Evolutionary conservation across 495 filamentous ascomycete genomes (phyloP), one percentile per base, ranked within the genome.

Genomic region (Tuber umbilicatum): DNA sequence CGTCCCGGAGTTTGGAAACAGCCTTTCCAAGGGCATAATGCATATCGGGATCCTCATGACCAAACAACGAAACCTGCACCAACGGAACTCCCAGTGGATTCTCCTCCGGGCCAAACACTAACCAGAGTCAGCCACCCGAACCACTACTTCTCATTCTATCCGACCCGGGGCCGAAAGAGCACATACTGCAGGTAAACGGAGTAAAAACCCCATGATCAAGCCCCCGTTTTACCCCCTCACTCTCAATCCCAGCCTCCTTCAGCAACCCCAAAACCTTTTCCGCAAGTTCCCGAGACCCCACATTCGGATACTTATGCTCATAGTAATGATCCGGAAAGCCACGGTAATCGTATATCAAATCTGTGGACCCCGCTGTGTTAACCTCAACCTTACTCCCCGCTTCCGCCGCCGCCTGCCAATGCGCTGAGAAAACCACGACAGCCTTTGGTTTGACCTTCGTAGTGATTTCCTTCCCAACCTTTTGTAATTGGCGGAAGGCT

Each of bases 261-360:
- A 96, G 85, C 67, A 88, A 82, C 41, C 83, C 80, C n/a, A 93
- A 85, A 73, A 96, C 87, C 70, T 85, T 87, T 23, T 88, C 83
- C 14, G 92, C 91, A 7, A 97, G 83, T 60, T 89, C 86, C 23
- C 86, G 87, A 68, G 87, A 90, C 27, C 92, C 93, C 27, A 85
- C 87, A 76, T 90, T 89, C 1, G 92, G 93, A 77, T 88, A 96
- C 73, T 88, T 88, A 72, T 90, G 88, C 73, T 88, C 82, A 81
- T 90, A 90, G 80, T 86, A 89, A 64, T 84, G 78, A 16, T 84
- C 82, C 0, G 92, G 93, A 83, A 95, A 96, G 40, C 90, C 90
- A 81, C 93, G 92, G 86, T 92, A 94, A 79, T 97, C 93, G 84
- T 96, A 96, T 69, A 96, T 92, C 80, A 96, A 82, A 75, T 91